phyloP scores from a whole-genome alignment of 768 basidiomycete genomes.

The Tricholoma sp. region DNA sequence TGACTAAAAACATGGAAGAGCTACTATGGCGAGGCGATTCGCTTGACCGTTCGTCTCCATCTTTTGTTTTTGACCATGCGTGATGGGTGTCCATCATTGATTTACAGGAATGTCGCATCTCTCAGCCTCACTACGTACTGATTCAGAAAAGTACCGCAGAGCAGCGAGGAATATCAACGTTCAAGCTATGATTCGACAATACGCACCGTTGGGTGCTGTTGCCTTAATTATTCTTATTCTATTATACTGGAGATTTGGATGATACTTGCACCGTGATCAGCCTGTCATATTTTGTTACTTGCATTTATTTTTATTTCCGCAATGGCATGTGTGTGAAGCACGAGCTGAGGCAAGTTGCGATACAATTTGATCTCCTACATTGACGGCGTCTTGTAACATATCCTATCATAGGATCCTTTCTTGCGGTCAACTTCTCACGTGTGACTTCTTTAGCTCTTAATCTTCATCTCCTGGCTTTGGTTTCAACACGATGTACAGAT shows the following conservation, averaged over 20 bases:
- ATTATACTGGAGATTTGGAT: slow-evolving; percentile 72
- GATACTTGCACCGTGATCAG: slow-evolving; percentile 26
- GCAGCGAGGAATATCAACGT: slow-evolving; percentile 93
- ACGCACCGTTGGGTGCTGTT: slow-evolving; percentile 87
- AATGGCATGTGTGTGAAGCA: slow-evolving; percentile 1
- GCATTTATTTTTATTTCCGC: slow-evolving; percentile 7
- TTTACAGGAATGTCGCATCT: slow-evolving; percentile 90
- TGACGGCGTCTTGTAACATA: neutral
- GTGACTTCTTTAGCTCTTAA: neutral
- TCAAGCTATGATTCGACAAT: slow-evolving; percentile 91
- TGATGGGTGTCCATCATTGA: neutral
- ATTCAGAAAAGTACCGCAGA: slow-evolving; percentile 96
- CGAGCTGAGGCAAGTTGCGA: slow-evolving; percentile 4
- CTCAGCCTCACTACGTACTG: slow-evolving; percentile 88
- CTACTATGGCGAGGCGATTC: slow-evolving; percentile 97
- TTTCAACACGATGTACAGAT: slow-evolving; percentile 26
- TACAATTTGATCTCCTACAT: slow-evolving; percentile 1
- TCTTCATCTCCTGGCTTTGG: slow-evolving; percentile 4
- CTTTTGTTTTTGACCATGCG: neutral
- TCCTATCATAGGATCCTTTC: neutral
- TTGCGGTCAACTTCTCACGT: neutral
- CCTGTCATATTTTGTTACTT: slow-evolving; percentile 3
- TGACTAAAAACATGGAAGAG: slow-evolving; percentile 99
- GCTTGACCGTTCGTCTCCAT: slow-evolving; percentile 71
- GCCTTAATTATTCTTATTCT: slow-evolving; percentile 73